phyloP scores from a whole-genome alignment of 352 stramenopile species.

The Peronospora belbahrii region DNA sequence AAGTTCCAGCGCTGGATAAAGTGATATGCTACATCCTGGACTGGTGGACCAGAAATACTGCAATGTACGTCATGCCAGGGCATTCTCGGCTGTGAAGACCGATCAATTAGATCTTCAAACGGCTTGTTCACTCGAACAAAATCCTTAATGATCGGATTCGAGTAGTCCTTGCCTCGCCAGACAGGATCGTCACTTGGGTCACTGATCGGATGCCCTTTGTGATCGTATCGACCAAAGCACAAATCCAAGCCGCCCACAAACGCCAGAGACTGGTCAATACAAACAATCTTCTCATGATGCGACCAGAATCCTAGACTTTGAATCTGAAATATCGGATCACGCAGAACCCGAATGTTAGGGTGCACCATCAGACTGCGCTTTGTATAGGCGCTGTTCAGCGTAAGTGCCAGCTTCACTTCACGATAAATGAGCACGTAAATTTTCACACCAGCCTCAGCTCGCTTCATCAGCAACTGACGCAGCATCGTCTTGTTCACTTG shows the following conservation, averaged over 20 bases:
- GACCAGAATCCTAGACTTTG: constrained; percentile 88
- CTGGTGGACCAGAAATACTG: constrained; percentile 68
- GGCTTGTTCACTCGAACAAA: constrained; percentile 82
- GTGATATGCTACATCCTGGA: constrained; percentile 82
- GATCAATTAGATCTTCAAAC: constrained; percentile 81
- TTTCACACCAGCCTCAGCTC: constrained; percentile 74
- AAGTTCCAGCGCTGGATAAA: constrained; percentile 92
- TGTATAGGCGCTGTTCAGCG: constrained; percentile 82
- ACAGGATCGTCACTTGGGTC: constrained; percentile 56
- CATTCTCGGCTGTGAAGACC: constrained; percentile 69
- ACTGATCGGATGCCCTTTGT: constrained; percentile 62
- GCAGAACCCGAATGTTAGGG: constrained; percentile 84
- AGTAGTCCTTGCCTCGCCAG: constrained; percentile 85
- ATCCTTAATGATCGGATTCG: constrained; percentile 86
- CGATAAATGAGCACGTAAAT: constrained; percentile 90
- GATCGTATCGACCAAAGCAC: constrained; percentile 85
- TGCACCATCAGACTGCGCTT: constrained; percentile 74
- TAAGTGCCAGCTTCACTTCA: constrained; percentile 84
- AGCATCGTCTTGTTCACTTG: constrained; percentile 66
- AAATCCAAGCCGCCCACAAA: constrained; percentile 85
- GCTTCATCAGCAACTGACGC: constrained; percentile 68
- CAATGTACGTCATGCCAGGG: constrained; percentile 87
- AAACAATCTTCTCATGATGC: constrained; percentile 91
- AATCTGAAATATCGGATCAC: constrained; percentile 88
- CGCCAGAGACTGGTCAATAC: constrained; percentile 79